phyloP scores from a whole-genome alignment of 768 basidiomycete species.

The Termitomyces titanicus region DNA sequence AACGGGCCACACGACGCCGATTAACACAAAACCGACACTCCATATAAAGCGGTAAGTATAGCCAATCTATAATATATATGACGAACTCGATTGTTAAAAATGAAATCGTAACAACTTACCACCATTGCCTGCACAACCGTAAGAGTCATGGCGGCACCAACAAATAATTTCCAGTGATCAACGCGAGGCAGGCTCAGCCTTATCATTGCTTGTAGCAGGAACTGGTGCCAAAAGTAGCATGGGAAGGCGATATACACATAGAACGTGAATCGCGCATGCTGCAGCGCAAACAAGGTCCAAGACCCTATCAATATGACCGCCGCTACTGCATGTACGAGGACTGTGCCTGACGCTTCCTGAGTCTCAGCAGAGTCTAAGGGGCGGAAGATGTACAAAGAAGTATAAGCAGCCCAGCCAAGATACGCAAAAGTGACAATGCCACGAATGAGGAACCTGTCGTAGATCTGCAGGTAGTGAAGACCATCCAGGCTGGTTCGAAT shows the following conservation, averaged over 20 bases:
- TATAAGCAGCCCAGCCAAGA: slow-evolving; percentile 72
- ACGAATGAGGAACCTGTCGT: slow-evolving; percentile 72
- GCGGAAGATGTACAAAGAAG: slow-evolving; percentile 54
- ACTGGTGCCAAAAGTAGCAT: slow-evolving; percentile 71
- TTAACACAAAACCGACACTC: slow-evolving; percentile 59
- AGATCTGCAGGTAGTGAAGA: slow-evolving; percentile 79
- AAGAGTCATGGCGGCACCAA: slow-evolving; percentile 31
- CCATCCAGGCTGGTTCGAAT: slow-evolving; percentile 55
- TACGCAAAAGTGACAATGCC: slow-evolving; percentile 70
- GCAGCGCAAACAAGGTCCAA: slow-evolving; percentile 53
- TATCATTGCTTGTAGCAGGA: slow-evolving; percentile 28
- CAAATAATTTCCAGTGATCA: slow-evolving; percentile 13
- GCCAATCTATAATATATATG: slow-evolving; percentile 44
- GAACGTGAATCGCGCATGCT: slow-evolving; percentile 66
- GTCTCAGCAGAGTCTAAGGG: slow-evolving; percentile 23
- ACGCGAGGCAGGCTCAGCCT: slow-evolving; percentile 8
- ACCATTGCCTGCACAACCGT: slow-evolving; percentile 65
- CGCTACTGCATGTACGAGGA: slow-evolving; percentile 17
- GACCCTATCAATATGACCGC: slow-evolving; percentile 28
- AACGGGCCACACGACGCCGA: slow-evolving; percentile 67
- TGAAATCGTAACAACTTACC: slow-evolving; percentile 37
- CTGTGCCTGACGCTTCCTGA: not conserved
- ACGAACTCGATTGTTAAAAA: not conserved
- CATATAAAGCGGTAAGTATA: slow-evolving; percentile 72
- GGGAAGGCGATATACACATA: slow-evolving; percentile 77